Percentiles rank a stretch among this genome's conserved stretches.
Evolutionary conservation across 2,329 filamentous ascomycete genomes (phyloP).

Genomic region (Alternaria arbusti): DNA sequence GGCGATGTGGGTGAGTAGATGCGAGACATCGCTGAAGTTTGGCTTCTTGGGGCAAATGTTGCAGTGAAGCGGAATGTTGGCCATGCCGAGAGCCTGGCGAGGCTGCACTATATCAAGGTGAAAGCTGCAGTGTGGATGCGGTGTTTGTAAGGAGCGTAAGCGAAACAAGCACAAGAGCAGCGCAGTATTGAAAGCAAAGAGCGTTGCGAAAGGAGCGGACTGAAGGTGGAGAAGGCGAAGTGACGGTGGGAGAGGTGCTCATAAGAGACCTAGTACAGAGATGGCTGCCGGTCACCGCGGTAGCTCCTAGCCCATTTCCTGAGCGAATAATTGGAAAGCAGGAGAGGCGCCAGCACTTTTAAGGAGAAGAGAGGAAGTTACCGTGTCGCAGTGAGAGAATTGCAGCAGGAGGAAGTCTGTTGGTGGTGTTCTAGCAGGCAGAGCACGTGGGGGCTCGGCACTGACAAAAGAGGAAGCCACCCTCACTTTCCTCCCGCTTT

Average conservation of each 20-base stretch:
- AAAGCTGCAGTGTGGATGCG: conserved; percentile 6
- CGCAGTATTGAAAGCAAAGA: conserved; percentile 30
- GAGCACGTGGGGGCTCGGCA: conserved; percentile 39
- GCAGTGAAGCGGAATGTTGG: conserved; percentile 74
- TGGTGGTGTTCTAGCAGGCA: conserved; percentile 33
- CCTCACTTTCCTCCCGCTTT: conserved; percentile 69
- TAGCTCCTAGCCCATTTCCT: conserved; percentile 27
- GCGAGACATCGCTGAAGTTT: conserved; percentile 86
- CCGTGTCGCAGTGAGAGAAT: conserved; percentile 2
- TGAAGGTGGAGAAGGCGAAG: conserved; percentile 42
- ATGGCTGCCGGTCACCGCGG: conserved; percentile 34
- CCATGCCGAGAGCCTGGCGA: conserved; percentile 43
- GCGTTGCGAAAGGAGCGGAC: conserved; percentile 47
- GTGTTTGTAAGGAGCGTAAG: conserved; percentile 35
- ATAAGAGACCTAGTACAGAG: conserved; percentile 28
- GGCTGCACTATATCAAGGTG: conserved; percentile 1
- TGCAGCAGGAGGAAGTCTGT: conserved; percentile 35
- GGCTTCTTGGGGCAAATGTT: conserved; percentile 81
- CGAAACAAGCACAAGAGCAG: conserved; percentile 29
- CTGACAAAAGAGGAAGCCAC: conserved; percentile 41
- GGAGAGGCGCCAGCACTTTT: conserved; percentile 15
- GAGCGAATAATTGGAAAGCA: conserved; percentile 18
- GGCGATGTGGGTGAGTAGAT: conserved; percentile 87
- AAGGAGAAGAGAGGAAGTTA: conserved; percentile 32
- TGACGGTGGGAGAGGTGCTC: conserved; percentile 29